Percentiles rank a stretch among this genome's conserved stretches.
Evolutionary conservation across 768 basidiomycete species (phyloP).

Genomic region (Rickenella mellea): DNA sequence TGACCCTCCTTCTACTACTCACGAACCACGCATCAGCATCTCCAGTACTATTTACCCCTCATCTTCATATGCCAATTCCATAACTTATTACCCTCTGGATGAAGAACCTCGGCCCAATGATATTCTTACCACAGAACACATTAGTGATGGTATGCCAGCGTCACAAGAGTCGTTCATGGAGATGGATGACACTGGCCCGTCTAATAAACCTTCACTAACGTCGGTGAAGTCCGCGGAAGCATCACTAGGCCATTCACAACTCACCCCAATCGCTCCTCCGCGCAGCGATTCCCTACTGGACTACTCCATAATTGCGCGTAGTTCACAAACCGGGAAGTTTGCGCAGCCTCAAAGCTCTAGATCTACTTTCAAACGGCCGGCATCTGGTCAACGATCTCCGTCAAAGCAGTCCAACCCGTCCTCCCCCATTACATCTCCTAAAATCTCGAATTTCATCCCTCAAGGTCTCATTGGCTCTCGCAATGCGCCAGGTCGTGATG

Average conservation of each 20-base stretch:
- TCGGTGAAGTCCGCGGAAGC: no score
- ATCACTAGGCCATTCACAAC: no score
- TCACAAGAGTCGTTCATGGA: no score
- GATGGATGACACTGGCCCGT: no score
- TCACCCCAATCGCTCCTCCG: no score
- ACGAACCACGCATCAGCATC: constrained; percentile 31
- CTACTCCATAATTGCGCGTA: background rate
- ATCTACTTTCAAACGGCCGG: constrained; percentile 30
- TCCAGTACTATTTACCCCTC: constrained; percentile 30
- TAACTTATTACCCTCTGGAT: no score
- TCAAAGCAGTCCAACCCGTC: constrained; percentile 5
- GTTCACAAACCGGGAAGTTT: constrained; percentile 26
- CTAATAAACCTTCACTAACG: no score
- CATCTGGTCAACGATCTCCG: constrained; percentile 11
- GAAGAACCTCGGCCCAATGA: no score
- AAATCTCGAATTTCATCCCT: constrained; percentile 4
- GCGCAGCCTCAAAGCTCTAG: constrained; percentile 39
- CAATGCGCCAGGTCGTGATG: background rate
- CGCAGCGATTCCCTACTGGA: no score
- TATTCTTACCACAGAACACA: no score
- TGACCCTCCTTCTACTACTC: constrained; percentile 19
- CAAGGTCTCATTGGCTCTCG: constrained; percentile 4
- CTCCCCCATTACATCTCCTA: constrained; percentile 16
- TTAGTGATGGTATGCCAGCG: no score
- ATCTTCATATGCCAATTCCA: constrained; percentile 19